Percentiles rank a stretch among this genome's conserved stretches.
phyloP scores from a whole-genome alignment of 225 moss, liverwort and hornwort genomes.

The Physcomitrium patens region DNA sequence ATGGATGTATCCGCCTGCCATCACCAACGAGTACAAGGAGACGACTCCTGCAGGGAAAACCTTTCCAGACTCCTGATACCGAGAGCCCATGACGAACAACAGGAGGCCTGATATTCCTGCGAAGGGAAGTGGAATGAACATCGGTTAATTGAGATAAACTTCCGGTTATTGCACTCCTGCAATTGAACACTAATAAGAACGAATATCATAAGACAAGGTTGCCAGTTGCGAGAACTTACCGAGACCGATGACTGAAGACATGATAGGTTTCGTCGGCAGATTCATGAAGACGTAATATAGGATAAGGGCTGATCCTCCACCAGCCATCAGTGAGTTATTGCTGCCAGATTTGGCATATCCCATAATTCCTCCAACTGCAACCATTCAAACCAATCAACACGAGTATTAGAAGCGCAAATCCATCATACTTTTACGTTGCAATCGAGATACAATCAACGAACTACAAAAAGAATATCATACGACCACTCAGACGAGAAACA shows the following conservation, averaged over 20 bases:
- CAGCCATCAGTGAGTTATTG: slow-evolving; percentile 65
- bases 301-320: slow-evolving; percentile 68
- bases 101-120: slow-evolving; percentile 84
- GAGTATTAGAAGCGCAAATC: neutral
- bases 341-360: slow-evolving; percentile 82
- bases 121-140: slow-evolving; percentile 17
- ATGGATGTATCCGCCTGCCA: slow-evolving; percentile 93
- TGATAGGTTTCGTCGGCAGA: slow-evolving; percentile 70
- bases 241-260: slow-evolving; percentile 77
- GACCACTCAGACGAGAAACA: neutral
- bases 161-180: neutral
- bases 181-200: neutral
- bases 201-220: neutral
- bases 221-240: slow-evolving; percentile 53
- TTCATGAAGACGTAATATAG: slow-evolving; percentile 75
- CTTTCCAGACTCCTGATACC: slow-evolving; percentile 81
- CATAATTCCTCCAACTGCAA: slow-evolving; percentile 85
- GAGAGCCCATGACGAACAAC: slow-evolving; percentile 76
- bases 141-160: neutral
- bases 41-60: slow-evolving; percentile 90
- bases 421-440: no score
- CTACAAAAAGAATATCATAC: neutral
- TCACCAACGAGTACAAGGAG: slow-evolving; percentile 80
- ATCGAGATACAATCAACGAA: no score
- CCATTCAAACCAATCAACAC: slow-evolving; percentile 3